Evolutionary conservation across 164 flowering plant genomes (phyloP), one percentile per base, ranked within the genome.

Genomic region (Umbellularia californica): DNA sequence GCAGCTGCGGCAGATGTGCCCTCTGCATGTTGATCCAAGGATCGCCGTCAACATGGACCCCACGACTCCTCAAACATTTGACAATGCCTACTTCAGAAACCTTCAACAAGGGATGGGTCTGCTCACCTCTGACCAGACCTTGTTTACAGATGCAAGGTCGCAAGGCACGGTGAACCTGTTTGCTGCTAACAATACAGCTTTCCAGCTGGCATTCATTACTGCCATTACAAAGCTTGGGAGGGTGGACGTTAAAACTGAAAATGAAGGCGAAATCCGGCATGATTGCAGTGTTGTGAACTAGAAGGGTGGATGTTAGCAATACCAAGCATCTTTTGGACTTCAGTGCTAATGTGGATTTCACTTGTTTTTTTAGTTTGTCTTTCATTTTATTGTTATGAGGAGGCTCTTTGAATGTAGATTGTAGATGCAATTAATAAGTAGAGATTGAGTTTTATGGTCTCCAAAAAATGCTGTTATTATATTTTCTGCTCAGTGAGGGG

Each of bases 151-250:
- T 55, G 19, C 28, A 3, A 74, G 86, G 35, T 82, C 89, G 22
- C 71, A 60, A 69, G 47, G 27, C 13, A 77, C 74, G 12, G 82
- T 85, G 15, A 72, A 82, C 58, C 41, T 41, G 24, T 87, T 80
- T 65, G 89, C 89, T 0, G 30, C 75, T 5, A 85, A 76, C 75
- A 75, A 63, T 41, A 55, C 70, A 0, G 85, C 83, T 28, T 82
- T 82, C 75, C 58, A 70, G 7, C 71, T 72, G 64, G 87, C 84
- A 11, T 87, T 84, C 41, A 75, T 75, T 0, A 22, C 76, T 24
- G 87, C 86, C 79, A 84, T 87, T 65, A 87, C 86, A 9, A 82
- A 81, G 76, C 83, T 87, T 7, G 89, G 89, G 19, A 75, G 87
- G 27, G 81, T 85, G 13, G 88, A 85, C 0, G 82, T 85, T 9